phyloP scores from a whole-genome alignment of 305 asterid genomes.

The Plantago coronopus region DNA sequence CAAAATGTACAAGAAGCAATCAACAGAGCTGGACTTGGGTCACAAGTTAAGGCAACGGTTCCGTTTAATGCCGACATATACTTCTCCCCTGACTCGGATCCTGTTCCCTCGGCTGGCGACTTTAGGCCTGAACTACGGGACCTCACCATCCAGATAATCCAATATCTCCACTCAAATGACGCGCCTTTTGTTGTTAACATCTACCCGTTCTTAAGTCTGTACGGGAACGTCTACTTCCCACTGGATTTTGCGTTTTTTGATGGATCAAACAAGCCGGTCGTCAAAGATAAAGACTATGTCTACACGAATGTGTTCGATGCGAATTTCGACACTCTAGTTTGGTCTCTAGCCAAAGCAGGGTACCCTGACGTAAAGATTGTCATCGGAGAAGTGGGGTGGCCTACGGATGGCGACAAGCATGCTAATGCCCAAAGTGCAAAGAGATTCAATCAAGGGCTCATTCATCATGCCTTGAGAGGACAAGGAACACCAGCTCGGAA shows the following conservation, averaged over 20 bases:
- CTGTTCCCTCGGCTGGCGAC: slow-evolving; percentile 64
- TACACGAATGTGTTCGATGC: slow-evolving; percentile 74
- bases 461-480: slow-evolving; percentile 43
- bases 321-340: slow-evolving; percentile 59
- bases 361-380: slow-evolving; percentile 55
- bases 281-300: slow-evolving; percentile 35
- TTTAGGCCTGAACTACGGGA: slow-evolving; percentile 61
- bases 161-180: slow-evolving; percentile 40
- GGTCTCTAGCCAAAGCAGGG: slow-evolving; percentile 52
- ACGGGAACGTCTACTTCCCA: slow-evolving; percentile 48
- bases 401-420: slow-evolving; percentile 56
- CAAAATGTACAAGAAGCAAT: slow-evolving; percentile 58
- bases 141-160: slow-evolving; percentile 44
- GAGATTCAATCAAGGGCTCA: slow-evolving; percentile 55
- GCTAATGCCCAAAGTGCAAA: slow-evolving; percentile 42
- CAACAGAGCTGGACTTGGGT: slow-evolving; percentile 48
- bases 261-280: slow-evolving; percentile 35
- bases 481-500: slow-evolving; percentile 58
- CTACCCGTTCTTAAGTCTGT: slow-evolving; percentile 64
- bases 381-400: slow-evolving; percentile 85
- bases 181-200: slow-evolving; percentile 72
- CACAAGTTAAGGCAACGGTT: slow-evolving; percentile 48
- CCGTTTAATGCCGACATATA: slow-evolving; percentile 71
- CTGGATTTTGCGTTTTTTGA: slow-evolving; percentile 65
- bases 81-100: slow-evolving; percentile 53